Evolutionary conservation across 2,329 filamentous ascomycete genomes (phyloP).

Genomic region (Sarocladium oryzae): DNA sequence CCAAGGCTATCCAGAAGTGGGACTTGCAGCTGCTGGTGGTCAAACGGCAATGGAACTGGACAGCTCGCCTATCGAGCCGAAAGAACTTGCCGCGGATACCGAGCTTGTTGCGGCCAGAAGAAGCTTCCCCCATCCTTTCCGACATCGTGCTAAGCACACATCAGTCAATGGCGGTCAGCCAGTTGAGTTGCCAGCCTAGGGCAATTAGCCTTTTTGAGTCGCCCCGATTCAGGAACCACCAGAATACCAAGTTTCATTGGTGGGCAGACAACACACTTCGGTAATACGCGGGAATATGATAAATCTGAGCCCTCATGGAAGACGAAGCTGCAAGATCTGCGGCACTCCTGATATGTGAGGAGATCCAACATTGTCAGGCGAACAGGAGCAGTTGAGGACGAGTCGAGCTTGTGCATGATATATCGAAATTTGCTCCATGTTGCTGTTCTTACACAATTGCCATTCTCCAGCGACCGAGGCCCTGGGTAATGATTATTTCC

Average conservation of each 20-base stretch:
- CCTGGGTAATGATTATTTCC: no score
- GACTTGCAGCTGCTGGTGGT: not conserved
- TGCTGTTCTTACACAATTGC: no score
- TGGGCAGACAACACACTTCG: not conserved
- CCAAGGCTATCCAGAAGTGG: constrained; percentile 6
- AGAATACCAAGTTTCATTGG: not conserved
- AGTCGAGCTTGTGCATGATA: no score
- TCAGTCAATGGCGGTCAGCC: not conserved
- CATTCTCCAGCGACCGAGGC: no score
- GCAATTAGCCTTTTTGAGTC: not conserved
- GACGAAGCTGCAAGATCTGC: not conserved
- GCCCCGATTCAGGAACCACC: not conserved
- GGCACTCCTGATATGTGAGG: not conserved
- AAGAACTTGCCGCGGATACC: not conserved
- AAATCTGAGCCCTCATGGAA: not conserved
- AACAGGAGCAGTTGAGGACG: no score
- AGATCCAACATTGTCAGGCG: not conserved
- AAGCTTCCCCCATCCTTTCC: not conserved
- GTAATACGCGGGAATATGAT: constrained; percentile 6
- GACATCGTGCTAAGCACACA: not conserved
- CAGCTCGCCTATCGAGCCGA: constrained; percentile 7
- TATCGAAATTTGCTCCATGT: no score
- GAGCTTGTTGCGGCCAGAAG: not conserved
- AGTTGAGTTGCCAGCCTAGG: constrained; percentile 5
- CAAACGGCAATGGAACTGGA: constrained; percentile 3